These are phyloP conservation scores for Eucalyptus rudis DNA, from an alignment of 345 rosid species.

Conservation along the genomic window DNA sequence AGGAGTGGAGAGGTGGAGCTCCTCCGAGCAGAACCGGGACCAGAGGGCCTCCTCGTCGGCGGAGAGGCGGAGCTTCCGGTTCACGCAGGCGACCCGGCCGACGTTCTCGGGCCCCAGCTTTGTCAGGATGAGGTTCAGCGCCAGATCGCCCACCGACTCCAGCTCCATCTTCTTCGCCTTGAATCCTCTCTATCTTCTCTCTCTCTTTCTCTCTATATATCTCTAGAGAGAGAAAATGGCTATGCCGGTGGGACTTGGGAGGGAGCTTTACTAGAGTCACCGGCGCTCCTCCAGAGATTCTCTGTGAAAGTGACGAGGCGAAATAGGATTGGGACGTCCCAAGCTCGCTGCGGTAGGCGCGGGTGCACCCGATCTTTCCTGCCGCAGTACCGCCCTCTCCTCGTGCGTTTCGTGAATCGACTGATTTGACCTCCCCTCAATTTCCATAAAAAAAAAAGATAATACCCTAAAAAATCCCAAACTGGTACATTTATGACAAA, in stretches of 20 bases:
- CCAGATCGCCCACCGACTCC: constrained; percentile 55
- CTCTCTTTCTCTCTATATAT: background rate
- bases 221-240: background rate
- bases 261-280: background rate
- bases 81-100: constrained; percentile 42
- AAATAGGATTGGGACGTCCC: background rate
- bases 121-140: constrained; percentile 33
- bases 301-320: background rate
- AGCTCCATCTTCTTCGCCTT: constrained; percentile 24
- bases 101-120: constrained; percentile 40
- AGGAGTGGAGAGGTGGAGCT: constrained; percentile 59
- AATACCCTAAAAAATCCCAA: too few species aligned
- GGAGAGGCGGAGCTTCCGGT: constrained; percentile 23
- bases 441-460: background rate
- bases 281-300: background rate
- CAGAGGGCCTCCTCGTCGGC: constrained; percentile 72
- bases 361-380: background rate
- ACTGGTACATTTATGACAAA: too few species aligned
- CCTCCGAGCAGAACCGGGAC: constrained; percentile 43
- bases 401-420: background rate
- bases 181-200: background rate
- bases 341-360: background rate
- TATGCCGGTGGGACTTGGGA: background rate
- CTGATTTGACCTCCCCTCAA: background rate
- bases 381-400: background rate